These are phyloP conservation scores for Vaccinium myrtillus DNA, from an alignment of 148 eudicot species.

Conservation along the genomic window DNA sequence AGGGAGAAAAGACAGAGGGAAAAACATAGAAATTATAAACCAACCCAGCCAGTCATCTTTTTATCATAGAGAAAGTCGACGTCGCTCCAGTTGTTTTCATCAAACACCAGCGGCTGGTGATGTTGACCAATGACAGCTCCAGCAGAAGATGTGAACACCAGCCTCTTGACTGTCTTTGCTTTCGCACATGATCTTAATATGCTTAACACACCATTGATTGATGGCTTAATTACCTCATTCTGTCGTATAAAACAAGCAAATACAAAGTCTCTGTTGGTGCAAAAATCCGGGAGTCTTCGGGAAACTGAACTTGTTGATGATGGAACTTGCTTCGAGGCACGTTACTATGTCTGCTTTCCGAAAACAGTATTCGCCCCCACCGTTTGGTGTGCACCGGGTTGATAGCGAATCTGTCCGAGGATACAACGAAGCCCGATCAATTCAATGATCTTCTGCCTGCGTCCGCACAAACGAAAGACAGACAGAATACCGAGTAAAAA, in stretches of 20 bases:
- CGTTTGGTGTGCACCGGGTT: too few species aligned
- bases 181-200: constrained; percentile 72
- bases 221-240: constrained; percentile 92
- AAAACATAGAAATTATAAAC: neutral
- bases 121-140: constrained; percentile 69
- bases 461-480: too few species aligned
- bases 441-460: too few species aligned
- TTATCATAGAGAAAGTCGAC: constrained; percentile 55
- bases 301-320: too few species aligned
- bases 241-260: constrained; percentile 21
- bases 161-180: constrained; percentile 64
- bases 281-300: too few species aligned
- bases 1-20: neutral
- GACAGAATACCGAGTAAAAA: too few species aligned
- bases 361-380: too few species aligned
- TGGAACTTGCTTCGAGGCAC: too few species aligned
- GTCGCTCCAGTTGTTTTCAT: constrained; percentile 78
- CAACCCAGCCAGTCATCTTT: constrained; percentile 96
- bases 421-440: too few species aligned
- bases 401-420: too few species aligned
- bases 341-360: too few species aligned
- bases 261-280: too few species aligned
- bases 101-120: constrained; percentile 45
- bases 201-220: constrained; percentile 67
- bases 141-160: constrained; percentile 88